Percentiles rank a stretch among this genome's conserved stretches.
Conservation (phyloP, 2,329 filamentous ascomycete genomes). For the Triangularia setosa region DNA sequence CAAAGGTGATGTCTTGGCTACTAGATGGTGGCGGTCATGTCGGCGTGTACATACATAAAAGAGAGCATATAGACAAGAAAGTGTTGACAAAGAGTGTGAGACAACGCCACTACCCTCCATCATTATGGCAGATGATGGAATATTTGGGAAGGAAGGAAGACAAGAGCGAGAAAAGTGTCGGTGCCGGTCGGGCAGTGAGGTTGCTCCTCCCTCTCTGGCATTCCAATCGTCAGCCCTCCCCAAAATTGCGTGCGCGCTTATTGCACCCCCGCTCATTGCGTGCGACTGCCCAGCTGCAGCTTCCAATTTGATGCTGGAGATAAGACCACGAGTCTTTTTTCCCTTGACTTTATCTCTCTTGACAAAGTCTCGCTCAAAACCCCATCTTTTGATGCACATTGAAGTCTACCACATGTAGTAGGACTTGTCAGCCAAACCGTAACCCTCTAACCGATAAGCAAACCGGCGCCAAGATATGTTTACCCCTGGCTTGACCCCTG, state of each 20-base stretch:
- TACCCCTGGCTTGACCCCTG: not conserved
- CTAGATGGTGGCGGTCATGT: not conserved
- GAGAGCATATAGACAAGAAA: not conserved
- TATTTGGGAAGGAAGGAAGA: not conserved
- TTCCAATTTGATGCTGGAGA: not conserved
- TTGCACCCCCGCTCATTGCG: not conserved
- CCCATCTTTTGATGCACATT: not conserved
- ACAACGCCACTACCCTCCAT: not conserved
- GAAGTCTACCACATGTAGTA: not conserved
- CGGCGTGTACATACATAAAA: not conserved
- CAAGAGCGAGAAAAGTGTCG: not conserved
- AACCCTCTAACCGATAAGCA: not conserved
- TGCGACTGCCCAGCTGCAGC: not conserved
- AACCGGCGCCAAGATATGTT: not conserved
- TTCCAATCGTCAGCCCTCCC: slow-evolving; percentile 6
- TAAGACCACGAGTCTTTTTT: not conserved
- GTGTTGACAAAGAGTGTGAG: not conserved
- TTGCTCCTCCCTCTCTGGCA: not conserved
- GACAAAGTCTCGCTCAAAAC: not conserved
- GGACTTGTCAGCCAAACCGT: not conserved
- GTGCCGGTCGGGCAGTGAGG: not conserved
- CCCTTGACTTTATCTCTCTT: not conserved
- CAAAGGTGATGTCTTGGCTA: not conserved
- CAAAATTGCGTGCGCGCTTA: slow-evolving; percentile 15
- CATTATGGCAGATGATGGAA: not conserved